Conservation (phyloP, 176 grass and related monocot genomes). For the Cenchrus fungigraminus region DNA sequence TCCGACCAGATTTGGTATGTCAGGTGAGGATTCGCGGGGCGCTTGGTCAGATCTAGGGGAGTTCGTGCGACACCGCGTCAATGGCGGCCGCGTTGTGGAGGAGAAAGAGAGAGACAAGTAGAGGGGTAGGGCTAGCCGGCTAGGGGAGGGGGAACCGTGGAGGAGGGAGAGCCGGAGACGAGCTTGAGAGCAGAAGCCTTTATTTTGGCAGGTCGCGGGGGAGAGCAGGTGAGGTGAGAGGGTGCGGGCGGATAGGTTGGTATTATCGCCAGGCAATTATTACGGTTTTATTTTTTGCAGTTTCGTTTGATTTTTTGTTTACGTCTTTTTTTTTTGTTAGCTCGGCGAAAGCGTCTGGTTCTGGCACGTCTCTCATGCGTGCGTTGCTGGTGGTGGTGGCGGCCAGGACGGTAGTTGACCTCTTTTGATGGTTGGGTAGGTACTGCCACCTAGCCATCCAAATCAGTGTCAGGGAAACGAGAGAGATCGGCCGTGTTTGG, state of each 20-base stretch:
- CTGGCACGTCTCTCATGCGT: constrained; percentile 24
- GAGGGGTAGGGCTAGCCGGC: not conserved
- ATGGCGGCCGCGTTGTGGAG: constrained; percentile 40
- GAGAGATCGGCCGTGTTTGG: not conserved
- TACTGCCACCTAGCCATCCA: constrained; percentile 10
- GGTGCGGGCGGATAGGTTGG: not conserved
- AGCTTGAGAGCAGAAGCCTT: not conserved
- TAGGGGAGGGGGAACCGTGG: not conserved
- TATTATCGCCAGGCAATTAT: constrained; percentile 35
- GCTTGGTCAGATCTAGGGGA: constrained; percentile 44
- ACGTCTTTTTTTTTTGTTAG: not conserved
- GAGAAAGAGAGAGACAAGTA: not conserved
- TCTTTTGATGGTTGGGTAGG: constrained; percentile 22
- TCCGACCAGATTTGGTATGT: constrained; percentile 33
- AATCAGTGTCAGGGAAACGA: not conserved
- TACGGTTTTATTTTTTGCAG: not conserved
- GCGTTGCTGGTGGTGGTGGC: not conserved
- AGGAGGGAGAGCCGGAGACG: too few relatives aligned
- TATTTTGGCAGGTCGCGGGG: constrained; percentile 35
- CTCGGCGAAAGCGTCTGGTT: not conserved
- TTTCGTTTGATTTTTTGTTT: not conserved
- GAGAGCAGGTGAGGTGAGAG: not conserved
- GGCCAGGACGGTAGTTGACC: not conserved
- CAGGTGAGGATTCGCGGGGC: constrained; percentile 38
- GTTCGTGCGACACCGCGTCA: constrained; percentile 50